These are phyloP conservation scores for Septoria linicola DNA, from an alignment of 2,329 filamentous ascomycete species.

Conservation along the genomic window DNA sequence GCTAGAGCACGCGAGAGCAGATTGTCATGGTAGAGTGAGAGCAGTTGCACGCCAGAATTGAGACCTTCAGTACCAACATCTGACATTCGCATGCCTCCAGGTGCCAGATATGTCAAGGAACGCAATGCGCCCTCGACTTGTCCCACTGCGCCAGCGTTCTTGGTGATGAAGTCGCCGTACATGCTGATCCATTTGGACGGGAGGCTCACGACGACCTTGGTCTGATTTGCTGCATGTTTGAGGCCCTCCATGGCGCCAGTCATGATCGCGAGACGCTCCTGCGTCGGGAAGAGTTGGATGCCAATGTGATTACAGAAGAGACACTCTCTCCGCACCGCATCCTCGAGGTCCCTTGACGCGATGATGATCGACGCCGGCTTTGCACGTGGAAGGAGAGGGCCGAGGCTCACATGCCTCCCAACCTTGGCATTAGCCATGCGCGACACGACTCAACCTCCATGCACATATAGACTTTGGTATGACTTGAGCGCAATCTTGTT, in stretches of 20 bases:
- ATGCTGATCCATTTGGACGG: constrained; percentile 46
- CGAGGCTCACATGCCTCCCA: neutral
- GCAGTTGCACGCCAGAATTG: constrained; percentile 77
- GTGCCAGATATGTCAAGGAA: constrained; percentile 93
- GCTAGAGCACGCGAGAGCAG: constrained; percentile 68
- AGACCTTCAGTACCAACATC: constrained; percentile 90
- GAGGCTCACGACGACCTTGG: constrained; percentile 32
- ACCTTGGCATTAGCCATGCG: neutral
- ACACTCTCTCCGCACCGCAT: neutral
- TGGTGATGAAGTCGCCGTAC: constrained; percentile 89
- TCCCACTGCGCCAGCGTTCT: constrained; percentile 88
- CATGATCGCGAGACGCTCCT: constrained; percentile 7
- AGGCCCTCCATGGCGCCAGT: constrained; percentile 31
- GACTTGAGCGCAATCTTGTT: neutral
- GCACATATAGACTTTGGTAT: neutral
- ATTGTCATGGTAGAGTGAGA: constrained; percentile 89
- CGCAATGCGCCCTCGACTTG: constrained; percentile 93
- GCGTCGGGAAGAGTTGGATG: neutral
- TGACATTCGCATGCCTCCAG: constrained; percentile 83
- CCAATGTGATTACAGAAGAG: neutral
- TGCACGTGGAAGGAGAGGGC: neutral
- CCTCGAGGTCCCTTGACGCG: neutral
- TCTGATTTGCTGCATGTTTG: constrained; percentile 33
- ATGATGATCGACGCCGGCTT: neutral
- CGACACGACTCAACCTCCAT: neutral